Conservation (phyloP, 2,329 filamentous ascomycete species). For the Fusarium marasasianum region DNA sequence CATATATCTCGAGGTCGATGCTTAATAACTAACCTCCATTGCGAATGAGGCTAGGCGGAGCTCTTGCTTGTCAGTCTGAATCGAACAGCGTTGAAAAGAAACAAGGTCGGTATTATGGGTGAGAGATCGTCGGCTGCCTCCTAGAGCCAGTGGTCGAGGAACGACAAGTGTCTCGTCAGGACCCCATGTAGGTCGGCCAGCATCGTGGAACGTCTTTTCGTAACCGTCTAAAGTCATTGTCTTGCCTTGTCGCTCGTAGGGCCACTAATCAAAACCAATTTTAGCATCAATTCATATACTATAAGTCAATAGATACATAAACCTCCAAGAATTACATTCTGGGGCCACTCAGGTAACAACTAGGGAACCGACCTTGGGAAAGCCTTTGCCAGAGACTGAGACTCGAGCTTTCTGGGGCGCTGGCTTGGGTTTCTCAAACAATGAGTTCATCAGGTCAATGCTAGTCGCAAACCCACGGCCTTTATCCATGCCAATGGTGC, state of each 20-base stretch:
- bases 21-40: slow-evolving; percentile 55
- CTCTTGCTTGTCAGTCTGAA: slow-evolving; percentile 72
- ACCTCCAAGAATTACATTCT: slow-evolving; percentile 38
- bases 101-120: slow-evolving; percentile 45
- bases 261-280: slow-evolving; percentile 72
- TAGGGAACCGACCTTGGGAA: slow-evolving; percentile 85
- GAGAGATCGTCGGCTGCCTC: slow-evolving; percentile 47
- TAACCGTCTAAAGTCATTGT: slow-evolving; percentile 69
- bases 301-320: slow-evolving; percentile 48
- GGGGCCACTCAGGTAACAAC: slow-evolving; percentile 48
- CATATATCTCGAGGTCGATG: background rate
- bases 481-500: slow-evolving; percentile 52
- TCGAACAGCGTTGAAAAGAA: slow-evolving; percentile 52
- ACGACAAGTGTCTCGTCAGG: slow-evolving; percentile 78
- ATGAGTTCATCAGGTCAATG: slow-evolving; percentile 95
- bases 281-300: slow-evolving; percentile 56
- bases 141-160: slow-evolving; percentile 49
- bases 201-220: slow-evolving; percentile 76
- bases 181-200: slow-evolving; percentile 83
- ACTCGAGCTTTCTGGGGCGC: slow-evolving; percentile 64
- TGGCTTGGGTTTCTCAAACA: slow-evolving; percentile 79
- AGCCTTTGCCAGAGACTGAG: slow-evolving; percentile 68
- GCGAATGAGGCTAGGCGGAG: slow-evolving; percentile 72
- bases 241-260: slow-evolving; percentile 83
- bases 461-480: slow-evolving; percentile 81